A percentile compares a stretch with the other conserved stretches of the same genome.
These are phyloP conservation scores for Protea cynaroides DNA, from an alignment of 164 flowering plant species.

Conservation along the genomic window DNA sequence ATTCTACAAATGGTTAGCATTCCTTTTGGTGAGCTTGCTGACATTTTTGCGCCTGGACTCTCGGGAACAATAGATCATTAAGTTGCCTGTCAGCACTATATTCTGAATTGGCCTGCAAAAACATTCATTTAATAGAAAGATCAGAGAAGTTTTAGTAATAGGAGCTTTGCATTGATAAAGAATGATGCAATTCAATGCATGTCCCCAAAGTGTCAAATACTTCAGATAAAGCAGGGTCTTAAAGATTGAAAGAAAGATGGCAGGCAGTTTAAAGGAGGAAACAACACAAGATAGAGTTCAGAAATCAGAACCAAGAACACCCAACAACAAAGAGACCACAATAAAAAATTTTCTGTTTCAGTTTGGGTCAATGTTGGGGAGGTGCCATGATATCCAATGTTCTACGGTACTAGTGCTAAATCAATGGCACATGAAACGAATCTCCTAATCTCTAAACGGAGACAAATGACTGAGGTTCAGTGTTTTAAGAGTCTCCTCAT, in stretches of 20 bases:
- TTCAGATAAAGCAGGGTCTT: neutral
- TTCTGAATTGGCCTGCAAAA: slow-evolving; percentile 80
- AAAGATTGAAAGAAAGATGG: neutral
- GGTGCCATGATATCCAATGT: no score
- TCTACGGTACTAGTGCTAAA: neutral
- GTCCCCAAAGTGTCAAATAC: neutral
- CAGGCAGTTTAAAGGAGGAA: neutral
- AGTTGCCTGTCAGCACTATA: slow-evolving; percentile 80
- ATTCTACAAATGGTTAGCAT: slow-evolving; percentile 11
- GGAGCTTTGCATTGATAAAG: neutral
- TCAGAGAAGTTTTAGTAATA: neutral
- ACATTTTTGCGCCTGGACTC: slow-evolving; percentile 37
- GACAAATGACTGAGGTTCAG: neutral
- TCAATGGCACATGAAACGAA: neutral
- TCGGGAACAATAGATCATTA: slow-evolving; percentile 71
- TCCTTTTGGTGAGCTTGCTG: slow-evolving; percentile 54
- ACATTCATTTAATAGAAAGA: neutral
- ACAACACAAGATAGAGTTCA: neutral
- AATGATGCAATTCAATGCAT: neutral
- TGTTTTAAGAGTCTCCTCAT: neutral
- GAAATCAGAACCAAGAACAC: neutral
- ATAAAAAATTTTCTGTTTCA: neutral
- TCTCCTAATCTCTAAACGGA: neutral
- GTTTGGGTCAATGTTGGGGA: no score
- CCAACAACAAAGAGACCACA: neutral